Base-by-base conservation (phyloP, 371 early-diverging fungal species). In the Dipsacomyces acuminosporus region DNA sequence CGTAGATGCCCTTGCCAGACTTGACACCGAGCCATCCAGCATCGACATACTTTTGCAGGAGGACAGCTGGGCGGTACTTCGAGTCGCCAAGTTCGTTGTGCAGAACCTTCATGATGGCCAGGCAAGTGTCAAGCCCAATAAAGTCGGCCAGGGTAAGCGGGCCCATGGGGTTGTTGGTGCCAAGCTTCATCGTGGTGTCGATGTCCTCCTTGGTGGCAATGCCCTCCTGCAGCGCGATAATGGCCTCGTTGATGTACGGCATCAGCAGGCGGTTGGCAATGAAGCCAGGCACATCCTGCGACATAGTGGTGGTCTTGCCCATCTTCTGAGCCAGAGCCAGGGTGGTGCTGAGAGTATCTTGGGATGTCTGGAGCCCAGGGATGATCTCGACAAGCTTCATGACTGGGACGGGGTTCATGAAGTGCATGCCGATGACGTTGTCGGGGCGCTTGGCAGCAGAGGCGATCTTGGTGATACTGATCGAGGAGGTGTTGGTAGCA, bases 211-310 rank as follows among this genome's bases (percentile, higher is more conserved):
- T 82, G 45, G 88, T 85, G 13, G 92, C 95, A 73, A 91, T 87
- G 8, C 90, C 90, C 88, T 92, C 88, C 72, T 94, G 90, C 34
- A 93, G 76, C 13, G 90, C 86, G 64, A 88, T 88, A 13, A 89
- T 56, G 11, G 98, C 96, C 76, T 98, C 98, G 77, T 98, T 98
- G 64, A 98, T 98, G 76, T 96, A 98, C 19, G 98, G 98, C 95
- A 98, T 98, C 75, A 96, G 78, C 52, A 98, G 61, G 19, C 98
- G 77, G 78, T 98, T 98, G 30, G 96, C 96, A 42, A 98, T 93
- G 65, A 98, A 98, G 8, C 98, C 98, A 26, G 98, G 98, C 48
- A 90, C 87, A 78, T 98, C 98, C 62, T 81, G 76, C 42, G 84
- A 83, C 55, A 81, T 75, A 15, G 96, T 94, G 47, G 86, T 86